Conservation (phyloP, 768 basidiomycete genomes). For the Amylocystis lapponica region DNA sequence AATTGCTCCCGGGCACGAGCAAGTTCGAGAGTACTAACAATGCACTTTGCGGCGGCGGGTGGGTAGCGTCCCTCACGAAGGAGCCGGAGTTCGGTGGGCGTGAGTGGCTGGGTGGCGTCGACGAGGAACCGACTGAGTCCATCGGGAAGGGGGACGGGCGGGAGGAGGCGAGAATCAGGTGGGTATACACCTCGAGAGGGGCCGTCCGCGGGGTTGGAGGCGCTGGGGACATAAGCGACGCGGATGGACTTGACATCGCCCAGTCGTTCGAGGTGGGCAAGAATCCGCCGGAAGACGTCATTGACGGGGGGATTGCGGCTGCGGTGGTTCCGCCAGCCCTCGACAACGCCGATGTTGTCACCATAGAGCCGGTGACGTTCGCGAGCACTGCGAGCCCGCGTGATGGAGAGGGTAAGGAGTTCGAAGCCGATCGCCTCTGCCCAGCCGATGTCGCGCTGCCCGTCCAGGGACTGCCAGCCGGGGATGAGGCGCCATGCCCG, state of each 20-base stretch:
- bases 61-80: not conserved
- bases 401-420: slow-evolving; percentile 25
- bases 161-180: slow-evolving; percentile 7
- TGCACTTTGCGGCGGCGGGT: not conserved
- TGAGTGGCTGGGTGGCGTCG: not conserved
- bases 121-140: slow-evolving; percentile 2
- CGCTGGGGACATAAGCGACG: slow-evolving; percentile 12
- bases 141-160: slow-evolving; percentile 5
- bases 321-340: slow-evolving; percentile 28
- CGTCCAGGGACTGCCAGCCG: slow-evolving; percentile 11
- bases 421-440: slow-evolving; percentile 41
- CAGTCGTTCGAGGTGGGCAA: slow-evolving; percentile 20
- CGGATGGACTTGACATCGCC: not conserved
- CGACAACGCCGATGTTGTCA: slow-evolving; percentile 30
- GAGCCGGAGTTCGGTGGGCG: not conserved
- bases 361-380: slow-evolving; percentile 23
- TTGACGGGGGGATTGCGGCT: slow-evolving; percentile 27
- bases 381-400: slow-evolving; percentile 7
- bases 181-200: slow-evolving; percentile 16
- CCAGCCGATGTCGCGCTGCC: slow-evolving; percentile 36
- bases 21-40: not conserved
- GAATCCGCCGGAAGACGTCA: slow-evolving; percentile 22
- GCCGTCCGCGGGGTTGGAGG: slow-evolving; percentile 15
- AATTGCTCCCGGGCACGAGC: not conserved
- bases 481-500: slow-evolving; percentile 17